A percentile compares a stretch with the other conserved stretches of the same genome.
These are phyloP conservation scores for Brettanomyces nanus DNA, from an alignment of 805 yeast genomes.

Conservation along the genomic window DNA sequence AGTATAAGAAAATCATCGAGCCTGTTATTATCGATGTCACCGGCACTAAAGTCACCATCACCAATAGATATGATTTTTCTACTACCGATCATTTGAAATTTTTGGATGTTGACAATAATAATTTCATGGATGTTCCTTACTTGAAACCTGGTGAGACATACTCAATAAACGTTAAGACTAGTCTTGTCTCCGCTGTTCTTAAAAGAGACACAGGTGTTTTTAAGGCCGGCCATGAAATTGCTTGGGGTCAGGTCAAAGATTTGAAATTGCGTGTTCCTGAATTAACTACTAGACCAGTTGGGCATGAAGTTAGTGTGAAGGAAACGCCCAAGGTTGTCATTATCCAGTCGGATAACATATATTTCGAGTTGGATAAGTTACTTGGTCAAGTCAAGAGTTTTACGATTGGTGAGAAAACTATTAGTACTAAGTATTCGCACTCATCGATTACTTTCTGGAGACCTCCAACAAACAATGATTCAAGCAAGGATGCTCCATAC, in stretches of 20 bases:
- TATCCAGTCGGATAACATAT: not conserved
- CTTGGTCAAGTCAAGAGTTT: not conserved
- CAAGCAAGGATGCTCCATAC: not conserved
- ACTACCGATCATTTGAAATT: constrained; percentile 1
- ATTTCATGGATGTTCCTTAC: not conserved
- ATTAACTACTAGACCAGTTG: not conserved
- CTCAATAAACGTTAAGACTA: not conserved
- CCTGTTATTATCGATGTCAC: not conserved
- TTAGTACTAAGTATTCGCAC: not conserved
- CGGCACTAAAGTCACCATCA: not conserved
- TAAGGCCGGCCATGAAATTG: not conserved
- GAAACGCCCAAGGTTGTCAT: not conserved
- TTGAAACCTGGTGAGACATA: not conserved
- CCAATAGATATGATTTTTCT: not conserved
- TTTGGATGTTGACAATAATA: too few species aligned
- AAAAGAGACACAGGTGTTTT: not conserved
- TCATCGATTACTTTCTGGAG: too few species aligned
- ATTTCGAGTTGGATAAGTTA: not conserved
- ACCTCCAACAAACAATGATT: not conserved
- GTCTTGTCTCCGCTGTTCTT: not conserved
- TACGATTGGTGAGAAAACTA: not conserved
- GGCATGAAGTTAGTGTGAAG: not conserved
- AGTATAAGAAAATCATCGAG: not conserved
- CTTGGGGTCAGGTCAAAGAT: not conserved
- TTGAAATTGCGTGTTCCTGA: too few species aligned